phyloP scores from a whole-genome alignment of 352 stramenopile species.

The Elongisporangium prolatum region DNA sequence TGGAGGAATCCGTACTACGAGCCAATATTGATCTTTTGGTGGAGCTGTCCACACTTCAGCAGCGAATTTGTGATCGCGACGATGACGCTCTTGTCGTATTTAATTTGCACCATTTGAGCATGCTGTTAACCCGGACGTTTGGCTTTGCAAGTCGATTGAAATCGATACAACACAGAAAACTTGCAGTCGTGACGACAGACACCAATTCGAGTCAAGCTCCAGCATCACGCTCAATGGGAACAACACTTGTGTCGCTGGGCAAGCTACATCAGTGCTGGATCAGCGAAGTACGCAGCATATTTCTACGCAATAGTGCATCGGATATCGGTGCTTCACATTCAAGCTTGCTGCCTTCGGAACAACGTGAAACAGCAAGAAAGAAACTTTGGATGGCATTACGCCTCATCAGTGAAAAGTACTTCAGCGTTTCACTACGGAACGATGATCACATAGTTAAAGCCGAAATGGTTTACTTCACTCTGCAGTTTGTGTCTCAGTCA shows the following conservation, averaged over 20 bases:
- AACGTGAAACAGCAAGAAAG: conserved; percentile 15
- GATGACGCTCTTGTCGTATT: conserved; percentile 25
- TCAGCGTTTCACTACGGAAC: conserved; percentile 42
- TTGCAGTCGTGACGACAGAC: conserved; percentile 8
- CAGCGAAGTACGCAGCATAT: conserved; percentile 42
- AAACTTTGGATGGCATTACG: conserved; percentile 26
- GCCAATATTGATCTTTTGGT: conserved; percentile 44
- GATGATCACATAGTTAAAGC: conserved; percentile 20
- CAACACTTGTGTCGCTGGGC: conserved; percentile 40
- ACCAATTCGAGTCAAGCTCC: too few relatives aligned
- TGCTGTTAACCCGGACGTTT: conserved; percentile 33
- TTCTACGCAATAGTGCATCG: conserved; percentile 23
- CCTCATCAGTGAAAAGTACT: conserved; percentile 58
- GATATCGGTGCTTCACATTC: neutral
- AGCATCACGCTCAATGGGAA: neutral
- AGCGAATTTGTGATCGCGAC: conserved; percentile 7
- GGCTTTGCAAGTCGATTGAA: conserved; percentile 13
- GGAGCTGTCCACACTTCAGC: conserved; percentile 34
- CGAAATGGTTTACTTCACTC: conserved; percentile 38
- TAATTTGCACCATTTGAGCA: conserved; percentile 47
- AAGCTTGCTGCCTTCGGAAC: neutral
- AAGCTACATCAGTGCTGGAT: conserved; percentile 63
- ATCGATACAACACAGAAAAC: neutral
- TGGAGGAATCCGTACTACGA: conserved; percentile 45
- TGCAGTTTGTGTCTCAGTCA: conserved; percentile 22